Evolutionary conservation across 768 basidiomycete genomes (phyloP).

Genomic region (Austroboletus eburneus): DNA sequence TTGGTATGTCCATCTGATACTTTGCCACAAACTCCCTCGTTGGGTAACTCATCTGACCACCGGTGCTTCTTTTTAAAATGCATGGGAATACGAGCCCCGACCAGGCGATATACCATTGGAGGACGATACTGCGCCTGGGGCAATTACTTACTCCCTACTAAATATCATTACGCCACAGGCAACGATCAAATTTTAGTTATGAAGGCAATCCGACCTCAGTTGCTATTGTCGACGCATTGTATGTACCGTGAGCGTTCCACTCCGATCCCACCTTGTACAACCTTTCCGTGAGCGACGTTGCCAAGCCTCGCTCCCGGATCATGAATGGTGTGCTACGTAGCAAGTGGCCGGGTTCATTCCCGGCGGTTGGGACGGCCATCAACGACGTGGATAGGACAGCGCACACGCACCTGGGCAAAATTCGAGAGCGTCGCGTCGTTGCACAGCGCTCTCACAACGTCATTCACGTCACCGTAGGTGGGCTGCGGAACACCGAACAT

Average conservation of each 20-base stretch:
- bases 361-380: too few relatives aligned
- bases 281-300: not conserved
- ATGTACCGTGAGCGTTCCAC: not conserved
- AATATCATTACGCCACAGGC: constrained; percentile 15
- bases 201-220: constrained; percentile 7
- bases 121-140: constrained; percentile 5
- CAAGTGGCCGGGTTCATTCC: too few relatives aligned
- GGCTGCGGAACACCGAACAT: too few relatives aligned
- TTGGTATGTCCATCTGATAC: constrained; percentile 10
- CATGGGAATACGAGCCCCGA: not conserved
- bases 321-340: too few relatives aligned
- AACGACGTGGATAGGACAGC: too few relatives aligned
- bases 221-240: constrained; percentile 2
- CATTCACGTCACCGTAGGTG: too few relatives aligned
- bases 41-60: constrained; percentile 5
- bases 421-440: too few relatives aligned
- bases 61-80: too few relatives aligned
- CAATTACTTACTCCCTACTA: not conserved
- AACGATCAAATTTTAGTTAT: constrained; percentile 2
- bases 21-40: not conserved
- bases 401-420: too few relatives aligned
- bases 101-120: constrained; percentile 1
- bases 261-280: not conserved
- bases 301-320: not conserved
- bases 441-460: too few relatives aligned